Percentiles rank a stretch among this genome's conserved stretches.
Evolutionary conservation across 495 filamentous ascomycete genomes (phyloP).

Genomic region (Penicillium arizonense): DNA sequence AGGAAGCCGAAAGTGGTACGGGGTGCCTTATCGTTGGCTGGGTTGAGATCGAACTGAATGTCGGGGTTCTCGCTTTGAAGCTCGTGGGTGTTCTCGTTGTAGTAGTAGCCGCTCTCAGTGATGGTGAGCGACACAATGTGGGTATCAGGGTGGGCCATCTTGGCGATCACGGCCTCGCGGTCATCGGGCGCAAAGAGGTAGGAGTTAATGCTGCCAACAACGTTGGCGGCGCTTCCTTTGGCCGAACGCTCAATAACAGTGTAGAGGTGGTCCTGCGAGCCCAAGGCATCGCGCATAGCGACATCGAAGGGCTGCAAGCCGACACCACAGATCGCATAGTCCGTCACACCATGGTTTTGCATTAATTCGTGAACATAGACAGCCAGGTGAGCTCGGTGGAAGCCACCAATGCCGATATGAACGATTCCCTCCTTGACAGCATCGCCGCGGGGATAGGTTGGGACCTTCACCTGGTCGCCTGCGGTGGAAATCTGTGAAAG

Average conservation of each 20-base stretch:
- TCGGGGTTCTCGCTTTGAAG: conserved; percentile 44
- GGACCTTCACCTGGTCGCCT: conserved; percentile 30
- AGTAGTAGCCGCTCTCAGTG: conserved; percentile 52
- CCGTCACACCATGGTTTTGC: conserved; percentile 40
- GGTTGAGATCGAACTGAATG: conserved; percentile 44
- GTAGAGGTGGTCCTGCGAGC: conserved; percentile 47
- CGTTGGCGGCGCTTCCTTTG: conserved; percentile 40
- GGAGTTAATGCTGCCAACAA: conserved; percentile 51
- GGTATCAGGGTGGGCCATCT: conserved; percentile 51
- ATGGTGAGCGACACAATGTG: conserved; percentile 52
- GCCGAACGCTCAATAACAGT: conserved; percentile 48
- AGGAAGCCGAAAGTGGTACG: conserved; percentile 49
- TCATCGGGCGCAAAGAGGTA: conserved; percentile 47
- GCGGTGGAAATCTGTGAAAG: conserved; percentile 34
- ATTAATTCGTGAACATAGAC: conserved; percentile 48
- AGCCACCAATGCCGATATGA: conserved; percentile 48
- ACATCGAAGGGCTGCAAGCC: conserved; percentile 46
- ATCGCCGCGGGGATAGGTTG: conserved; percentile 34
- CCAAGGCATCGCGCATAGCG: conserved; percentile 43
- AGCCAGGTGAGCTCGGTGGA: conserved; percentile 49
- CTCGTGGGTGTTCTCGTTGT: conserved; percentile 52
- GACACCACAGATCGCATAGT: conserved; percentile 48
- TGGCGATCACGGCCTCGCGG: conserved; percentile 46
- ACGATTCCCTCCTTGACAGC: conserved; percentile 51
- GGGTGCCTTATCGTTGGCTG: conserved; percentile 37